Percentiles rank a stretch among this genome's conserved stretches.
Evolutionary conservation across 2,329 filamentous ascomycete genomes (phyloP).

Genomic region (Penicillium sp.): DNA sequence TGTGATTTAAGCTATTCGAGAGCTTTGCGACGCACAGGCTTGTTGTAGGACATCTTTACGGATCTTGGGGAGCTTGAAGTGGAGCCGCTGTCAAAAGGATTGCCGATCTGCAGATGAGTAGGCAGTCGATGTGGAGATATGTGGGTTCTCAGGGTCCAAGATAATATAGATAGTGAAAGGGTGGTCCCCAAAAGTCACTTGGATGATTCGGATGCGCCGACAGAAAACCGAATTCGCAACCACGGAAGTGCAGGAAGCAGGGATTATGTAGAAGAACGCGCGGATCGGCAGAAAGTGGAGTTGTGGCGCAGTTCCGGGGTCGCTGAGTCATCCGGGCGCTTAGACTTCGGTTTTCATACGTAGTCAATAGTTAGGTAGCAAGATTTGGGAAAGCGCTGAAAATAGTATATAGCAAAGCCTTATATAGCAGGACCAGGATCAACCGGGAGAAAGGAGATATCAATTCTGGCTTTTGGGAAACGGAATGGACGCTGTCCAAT

Average conservation of each 20-base stretch:
- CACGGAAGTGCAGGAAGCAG: background rate
- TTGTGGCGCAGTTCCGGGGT: conserved; percentile 13
- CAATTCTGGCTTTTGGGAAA: conserved; percentile 16
- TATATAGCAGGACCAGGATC: background rate
- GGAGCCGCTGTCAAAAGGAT: conserved; percentile 5
- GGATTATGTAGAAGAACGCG: conserved; percentile 10
- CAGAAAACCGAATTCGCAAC: background rate
- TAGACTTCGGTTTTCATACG: background rate
- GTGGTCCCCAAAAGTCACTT: background rate
- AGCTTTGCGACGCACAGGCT: conserved; percentile 28
- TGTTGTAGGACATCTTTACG: conserved; percentile 33
- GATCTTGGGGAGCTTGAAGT: background rate
- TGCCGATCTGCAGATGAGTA: conserved; percentile 3
- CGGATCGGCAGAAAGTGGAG: conserved; percentile 15
- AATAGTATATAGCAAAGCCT: background rate
- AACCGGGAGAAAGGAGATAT: conserved; percentile 1
- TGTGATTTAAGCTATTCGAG: background rate
- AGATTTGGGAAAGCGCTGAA: background rate
- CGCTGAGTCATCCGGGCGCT: background rate
- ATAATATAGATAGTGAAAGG: background rate
- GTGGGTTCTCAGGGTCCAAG: background rate
- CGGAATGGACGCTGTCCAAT: conserved; percentile 18
- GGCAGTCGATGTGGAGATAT: background rate
- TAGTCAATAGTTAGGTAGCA: background rate
- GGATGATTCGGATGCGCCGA: background rate